These are phyloP conservation scores for Pleurotus salmoneostramineus DNA, from an alignment of 768 basidiomycete species.

Conservation along the genomic window DNA sequence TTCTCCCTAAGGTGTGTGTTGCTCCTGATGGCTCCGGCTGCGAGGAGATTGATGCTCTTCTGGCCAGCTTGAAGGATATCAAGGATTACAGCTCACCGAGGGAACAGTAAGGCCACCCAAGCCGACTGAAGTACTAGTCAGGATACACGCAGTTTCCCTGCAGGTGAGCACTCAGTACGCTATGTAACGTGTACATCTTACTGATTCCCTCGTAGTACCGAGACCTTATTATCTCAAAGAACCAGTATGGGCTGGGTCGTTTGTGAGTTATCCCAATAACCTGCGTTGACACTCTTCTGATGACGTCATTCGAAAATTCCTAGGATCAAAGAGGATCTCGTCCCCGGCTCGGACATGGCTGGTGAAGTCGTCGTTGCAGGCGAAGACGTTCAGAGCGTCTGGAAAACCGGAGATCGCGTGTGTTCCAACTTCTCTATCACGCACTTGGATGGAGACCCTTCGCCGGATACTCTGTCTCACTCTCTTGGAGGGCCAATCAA, in stretches of 20 bases:
- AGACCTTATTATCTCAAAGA: conserved; percentile 39
- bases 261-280: conserved; percentile 16
- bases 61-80: conserved; percentile 15
- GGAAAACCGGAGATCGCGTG: conserved; percentile 56
- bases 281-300: background rate
- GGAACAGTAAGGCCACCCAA: conserved; percentile 26
- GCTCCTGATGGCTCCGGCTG: background rate
- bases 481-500: conserved; percentile 43
- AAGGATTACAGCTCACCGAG: conserved; percentile 23
- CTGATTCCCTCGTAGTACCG: conserved; percentile 34
- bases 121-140: conserved; percentile 49
- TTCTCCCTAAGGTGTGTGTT: conserved; percentile 15
- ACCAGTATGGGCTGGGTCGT: conserved; percentile 25
- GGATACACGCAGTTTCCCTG: conserved; percentile 53
- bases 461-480: conserved; percentile 21
- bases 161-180: conserved; percentile 26
- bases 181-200: background rate
- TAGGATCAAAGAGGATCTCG: conserved; percentile 20
- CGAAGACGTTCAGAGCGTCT: conserved; percentile 33
- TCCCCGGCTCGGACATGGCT: conserved; percentile 49
- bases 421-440: conserved; percentile 48
- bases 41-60: background rate
- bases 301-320: background rate
- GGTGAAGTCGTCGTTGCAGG: conserved; percentile 52
- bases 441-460: conserved; percentile 42